phyloP scores from a whole-genome alignment of 495 filamentous ascomycete species.

The Staphylotrichum tortipilum region DNA sequence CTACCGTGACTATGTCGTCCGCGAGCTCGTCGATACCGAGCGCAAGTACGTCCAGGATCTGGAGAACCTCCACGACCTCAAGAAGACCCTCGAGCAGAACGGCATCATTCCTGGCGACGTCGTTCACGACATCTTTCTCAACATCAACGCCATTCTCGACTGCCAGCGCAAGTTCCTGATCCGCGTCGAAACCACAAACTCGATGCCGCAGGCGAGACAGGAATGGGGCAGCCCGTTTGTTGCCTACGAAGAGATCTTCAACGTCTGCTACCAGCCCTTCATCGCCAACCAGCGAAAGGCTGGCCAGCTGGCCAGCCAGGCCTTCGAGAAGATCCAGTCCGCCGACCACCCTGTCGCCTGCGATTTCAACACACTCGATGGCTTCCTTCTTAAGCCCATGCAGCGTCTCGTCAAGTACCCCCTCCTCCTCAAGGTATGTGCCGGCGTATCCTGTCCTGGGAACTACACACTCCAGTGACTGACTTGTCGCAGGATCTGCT shows the following conservation, averaged over 20 bases:
- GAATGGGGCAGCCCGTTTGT: conserved; percentile 88
- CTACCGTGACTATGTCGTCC: conserved; percentile 77
- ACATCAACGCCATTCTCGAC: conserved; percentile 87
- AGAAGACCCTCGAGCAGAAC: conserved; percentile 79
- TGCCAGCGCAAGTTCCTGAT: conserved; percentile 93
- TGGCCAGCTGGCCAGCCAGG: conserved; percentile 49
- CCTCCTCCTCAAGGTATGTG: conserved; percentile 69
- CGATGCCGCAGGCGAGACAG: conserved; percentile 63
- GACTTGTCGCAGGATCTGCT: conserved; percentile 60
- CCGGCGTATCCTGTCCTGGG: conserved; percentile 10
- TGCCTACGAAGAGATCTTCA: conserved; percentile 66
- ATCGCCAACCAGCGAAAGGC: conserved; percentile 84
- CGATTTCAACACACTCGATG: conserved; percentile 61
- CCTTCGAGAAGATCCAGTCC: conserved; percentile 52
- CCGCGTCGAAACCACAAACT: conserved; percentile 89
- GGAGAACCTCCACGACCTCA: conserved; percentile 86
- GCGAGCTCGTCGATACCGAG: conserved; percentile 87
- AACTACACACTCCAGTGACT: conserved; percentile 8
- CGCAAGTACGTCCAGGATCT: conserved; percentile 98
- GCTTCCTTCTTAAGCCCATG: conserved; percentile 93
- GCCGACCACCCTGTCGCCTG: conserved; percentile 48
- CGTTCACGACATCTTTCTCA: conserved; percentile 92
- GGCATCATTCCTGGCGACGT: conserved; percentile 82
- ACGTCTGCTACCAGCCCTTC: conserved; percentile 81
- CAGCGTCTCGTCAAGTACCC: conserved; percentile 93